phyloP scores from a whole-genome alignment of 2,329 filamentous ascomycete species.

The Pseudogymnoascus sp. region DNA sequence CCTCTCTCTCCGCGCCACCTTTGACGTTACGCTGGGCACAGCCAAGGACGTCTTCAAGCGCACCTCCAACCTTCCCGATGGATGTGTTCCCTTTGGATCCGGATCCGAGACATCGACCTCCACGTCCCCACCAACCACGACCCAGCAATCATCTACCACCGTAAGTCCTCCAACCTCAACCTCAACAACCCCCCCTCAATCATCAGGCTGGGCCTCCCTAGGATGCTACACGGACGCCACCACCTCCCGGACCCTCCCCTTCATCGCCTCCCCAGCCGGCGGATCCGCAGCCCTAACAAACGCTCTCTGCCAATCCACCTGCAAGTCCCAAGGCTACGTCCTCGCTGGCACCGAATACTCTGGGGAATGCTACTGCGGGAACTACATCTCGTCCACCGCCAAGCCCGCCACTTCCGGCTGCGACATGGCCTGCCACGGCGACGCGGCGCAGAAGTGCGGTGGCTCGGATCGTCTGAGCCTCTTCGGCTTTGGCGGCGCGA shows the following conservation, averaged over 20 bases:
- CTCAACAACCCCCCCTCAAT: not conserved
- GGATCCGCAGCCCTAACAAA: constrained; percentile 17
- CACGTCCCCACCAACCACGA: not conserved
- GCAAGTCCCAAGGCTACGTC: constrained; percentile 34
- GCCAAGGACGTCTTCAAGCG: constrained; percentile 41
- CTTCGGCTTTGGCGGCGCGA: not conserved
- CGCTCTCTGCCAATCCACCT: constrained; percentile 39
- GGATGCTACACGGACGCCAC: constrained; percentile 10
- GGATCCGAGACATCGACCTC: constrained; percentile 9
- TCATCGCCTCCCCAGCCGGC: not conserved
- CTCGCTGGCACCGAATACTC: constrained; percentile 30
- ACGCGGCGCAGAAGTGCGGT: constrained; percentile 13
- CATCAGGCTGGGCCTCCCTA: constrained; percentile 7
- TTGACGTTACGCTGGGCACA: constrained; percentile 19
- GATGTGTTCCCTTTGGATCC: constrained; percentile 33
- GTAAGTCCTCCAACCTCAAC: constrained; percentile 25
- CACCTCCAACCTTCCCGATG: constrained; percentile 35
- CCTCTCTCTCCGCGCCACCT: constrained; percentile 15
- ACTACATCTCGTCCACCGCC: not conserved
- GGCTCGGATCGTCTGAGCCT: constrained; percentile 12
- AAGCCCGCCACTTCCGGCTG: constrained; percentile 13
- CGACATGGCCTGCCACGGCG: constrained; percentile 14
- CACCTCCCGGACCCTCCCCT: constrained; percentile 17
- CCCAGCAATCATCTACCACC: constrained; percentile 1
- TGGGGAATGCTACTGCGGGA: constrained; percentile 9